Evolutionary conservation across 2,329 filamentous ascomycete genomes (phyloP).

Genomic region (Coniochaeta sp.): DNA sequence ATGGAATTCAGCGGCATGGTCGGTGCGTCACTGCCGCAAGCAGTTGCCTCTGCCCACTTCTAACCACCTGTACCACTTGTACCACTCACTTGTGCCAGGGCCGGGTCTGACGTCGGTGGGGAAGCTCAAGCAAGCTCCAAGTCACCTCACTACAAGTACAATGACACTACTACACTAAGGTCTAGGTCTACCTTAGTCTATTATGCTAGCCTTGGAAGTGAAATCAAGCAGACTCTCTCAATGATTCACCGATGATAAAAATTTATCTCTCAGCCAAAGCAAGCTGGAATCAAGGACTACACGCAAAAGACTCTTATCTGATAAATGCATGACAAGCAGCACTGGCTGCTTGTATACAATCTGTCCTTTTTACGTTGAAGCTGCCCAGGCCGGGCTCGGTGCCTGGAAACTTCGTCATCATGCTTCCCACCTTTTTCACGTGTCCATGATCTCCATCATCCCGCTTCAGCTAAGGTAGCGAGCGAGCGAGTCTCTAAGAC

Average conservation of each 20-base stretch:
- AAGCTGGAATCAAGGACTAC: no score
- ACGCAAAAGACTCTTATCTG: no score
- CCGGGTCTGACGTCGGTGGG: conserved; percentile 2
- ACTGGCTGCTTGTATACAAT: no score
- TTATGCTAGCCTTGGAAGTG: background rate
- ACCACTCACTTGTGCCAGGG: no score
- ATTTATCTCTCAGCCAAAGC: no score
- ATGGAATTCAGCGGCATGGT: conserved; percentile 1
- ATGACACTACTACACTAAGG: no score
- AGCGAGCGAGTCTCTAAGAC: no score
- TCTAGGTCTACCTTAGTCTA: no score
- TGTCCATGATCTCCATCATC: background rate
- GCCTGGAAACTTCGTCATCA: background rate
- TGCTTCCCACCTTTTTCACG: background rate
- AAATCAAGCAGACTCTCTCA: background rate
- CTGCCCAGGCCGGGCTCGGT: background rate
- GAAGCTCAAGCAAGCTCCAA: background rate
- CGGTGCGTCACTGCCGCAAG: conserved; percentile 3
- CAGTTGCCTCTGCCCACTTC: background rate
- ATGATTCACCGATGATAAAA: background rate
- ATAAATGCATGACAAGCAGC: no score
- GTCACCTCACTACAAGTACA: no score
- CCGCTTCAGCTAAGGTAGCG: background rate
- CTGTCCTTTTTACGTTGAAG: background rate
- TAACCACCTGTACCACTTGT: no score